Evolutionary conservation across 2,329 filamentous ascomycete genomes (phyloP).

Genomic region (Fusarium caatingaense): DNA sequence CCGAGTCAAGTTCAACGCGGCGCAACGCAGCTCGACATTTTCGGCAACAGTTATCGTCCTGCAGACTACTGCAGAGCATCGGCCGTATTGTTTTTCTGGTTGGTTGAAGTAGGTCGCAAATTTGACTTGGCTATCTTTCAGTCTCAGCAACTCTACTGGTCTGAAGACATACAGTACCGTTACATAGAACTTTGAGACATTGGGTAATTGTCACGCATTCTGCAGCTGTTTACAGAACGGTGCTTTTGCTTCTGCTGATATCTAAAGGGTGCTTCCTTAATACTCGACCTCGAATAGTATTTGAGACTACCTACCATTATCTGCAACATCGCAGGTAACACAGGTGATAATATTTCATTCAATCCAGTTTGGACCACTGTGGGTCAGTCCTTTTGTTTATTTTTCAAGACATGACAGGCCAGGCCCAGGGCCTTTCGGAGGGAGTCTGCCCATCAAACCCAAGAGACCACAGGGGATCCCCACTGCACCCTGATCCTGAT

Average conservation of each 20-base stretch:
- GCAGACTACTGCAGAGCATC: slow-evolving; percentile 43
- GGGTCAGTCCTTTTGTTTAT: slow-evolving; percentile 42
- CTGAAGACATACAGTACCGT: slow-evolving; percentile 8
- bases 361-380: slow-evolving; percentile 33
- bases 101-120: slow-evolving; percentile 20
- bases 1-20: slow-evolving; percentile 42
- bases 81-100: slow-evolving; percentile 30
- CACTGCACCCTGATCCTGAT: slow-evolving; percentile 42
- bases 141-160: slow-evolving; percentile 9
- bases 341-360: slow-evolving; percentile 17
- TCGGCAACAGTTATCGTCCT: slow-evolving; percentile 41
- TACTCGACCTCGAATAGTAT: slow-evolving; percentile 17
- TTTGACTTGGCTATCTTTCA: slow-evolving; percentile 33
- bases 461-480: slow-evolving; percentile 27
- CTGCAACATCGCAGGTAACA: slow-evolving; percentile 18
- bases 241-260: slow-evolving; percentile 14
- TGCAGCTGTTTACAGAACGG: slow-evolving; percentile 21
- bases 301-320: slow-evolving; percentile 15
- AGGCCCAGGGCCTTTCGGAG: slow-evolving; percentile 21
- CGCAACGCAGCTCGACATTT: slow-evolving; percentile 49
- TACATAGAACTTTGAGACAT: slow-evolving; percentile 16
- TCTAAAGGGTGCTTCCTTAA: slow-evolving; percentile 11
- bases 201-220: slow-evolving; percentile 20
- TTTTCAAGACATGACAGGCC: slow-evolving; percentile 26
- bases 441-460: slow-evolving; percentile 37